A percentile compares a stretch with the other conserved stretches of the same genome.
These are phyloP conservation scores for Leishmania guyanensis DNA, from an alignment of 208 protist genomes.

Conservation along the genomic window DNA sequence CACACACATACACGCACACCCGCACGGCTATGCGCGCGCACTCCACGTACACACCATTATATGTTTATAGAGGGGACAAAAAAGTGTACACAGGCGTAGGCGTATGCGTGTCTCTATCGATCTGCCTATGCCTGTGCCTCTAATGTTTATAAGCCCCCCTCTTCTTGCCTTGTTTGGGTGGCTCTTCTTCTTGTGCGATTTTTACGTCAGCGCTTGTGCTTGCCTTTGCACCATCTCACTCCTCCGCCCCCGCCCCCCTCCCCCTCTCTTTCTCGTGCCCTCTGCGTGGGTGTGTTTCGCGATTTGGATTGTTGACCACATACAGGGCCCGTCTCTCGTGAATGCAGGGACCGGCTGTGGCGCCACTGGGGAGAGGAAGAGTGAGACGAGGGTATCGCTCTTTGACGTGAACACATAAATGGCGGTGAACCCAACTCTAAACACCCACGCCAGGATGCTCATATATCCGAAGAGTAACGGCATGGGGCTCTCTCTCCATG, in stretches of 20 bases:
- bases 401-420: not conserved
- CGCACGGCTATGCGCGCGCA: not conserved
- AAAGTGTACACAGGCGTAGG: constrained; percentile 11
- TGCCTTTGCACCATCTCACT: not conserved
- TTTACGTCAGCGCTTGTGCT: not conserved
- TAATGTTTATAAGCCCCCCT: too few species aligned
- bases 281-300: not conserved
- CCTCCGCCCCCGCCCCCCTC: not conserved
- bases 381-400: not conserved
- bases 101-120: constrained; percentile 2
- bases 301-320: not conserved
- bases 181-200: too few species aligned
- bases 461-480: not conserved
- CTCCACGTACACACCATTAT: not conserved
- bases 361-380: not conserved
- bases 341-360: not conserved
- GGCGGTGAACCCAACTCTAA: not conserved
- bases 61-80: constrained; percentile 11
- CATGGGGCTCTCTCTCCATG: too few species aligned
- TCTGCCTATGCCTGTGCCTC: constrained; percentile 5
- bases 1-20: not conserved
- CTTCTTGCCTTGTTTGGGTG: too few species aligned
- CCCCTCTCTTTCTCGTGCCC: not conserved
- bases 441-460: not conserved
- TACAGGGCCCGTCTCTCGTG: not conserved